Evolutionary conservation across 345 rosid genomes (phyloP), one percentile per base, ranked within the genome.

Genomic region (Eucalyptus tenuipes): DNA sequence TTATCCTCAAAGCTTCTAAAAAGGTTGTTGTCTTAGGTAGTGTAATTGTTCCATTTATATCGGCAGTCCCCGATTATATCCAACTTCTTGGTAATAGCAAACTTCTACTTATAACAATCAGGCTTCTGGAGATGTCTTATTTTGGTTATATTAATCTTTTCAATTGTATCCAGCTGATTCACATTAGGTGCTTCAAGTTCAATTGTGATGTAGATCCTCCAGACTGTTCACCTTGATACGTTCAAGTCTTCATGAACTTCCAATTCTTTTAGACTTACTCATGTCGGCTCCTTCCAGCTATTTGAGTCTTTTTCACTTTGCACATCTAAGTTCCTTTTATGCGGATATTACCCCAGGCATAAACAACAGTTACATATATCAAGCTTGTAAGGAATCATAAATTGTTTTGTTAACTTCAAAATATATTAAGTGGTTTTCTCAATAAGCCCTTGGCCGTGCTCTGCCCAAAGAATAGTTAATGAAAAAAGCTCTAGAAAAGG

Each of bases 401-500:
- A 61, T 61, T 61, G 33, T 61, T 61, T 61, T 61, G 68, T 61
- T 29, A 61, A 61, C 68, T 61, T 61, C 17, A 61, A 61, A 27
- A 61, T 61, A 61, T 27, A 27, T 27, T 27, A 29, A 13, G 7
- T 52, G 14, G 31, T 61, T 61, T 61, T 27, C 68, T 61, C 8
- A 12, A 29, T 29, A 61, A 61, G 8, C 31, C 31, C 16, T 59
- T 59, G 61, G 61, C 29, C 3, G 13, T 55, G 61, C 61, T 55
- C 29, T 25, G 61, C 29, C 61, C 61, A 55, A 24, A 55, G 61
- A 24, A 2, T 10, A 55, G 29, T 55, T 25, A 55, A 24, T 55
- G 29, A 71, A 29, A 95, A 94, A 88, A 91, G 57, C 57, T 52
- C 37, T 29, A n/a, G 75, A 64, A 31, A 64, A n/a, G 75, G 16